Conservation (phyloP, 805 yeast species). For the Ogataea paradorogensis region DNA sequence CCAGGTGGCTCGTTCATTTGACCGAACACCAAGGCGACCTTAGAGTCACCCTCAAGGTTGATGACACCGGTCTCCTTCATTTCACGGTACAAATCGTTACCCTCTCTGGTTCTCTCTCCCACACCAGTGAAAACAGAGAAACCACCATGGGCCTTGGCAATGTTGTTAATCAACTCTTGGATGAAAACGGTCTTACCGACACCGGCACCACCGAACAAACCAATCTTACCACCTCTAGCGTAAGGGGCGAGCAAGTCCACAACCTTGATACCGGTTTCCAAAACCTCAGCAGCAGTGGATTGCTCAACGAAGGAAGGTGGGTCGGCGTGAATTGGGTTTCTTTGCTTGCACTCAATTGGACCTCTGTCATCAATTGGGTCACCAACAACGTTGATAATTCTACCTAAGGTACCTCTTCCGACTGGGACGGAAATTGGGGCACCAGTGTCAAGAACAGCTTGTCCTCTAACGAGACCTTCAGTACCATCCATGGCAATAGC, state of each 20-base stretch:
- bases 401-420: conserved; percentile 98
- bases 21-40: conserved; percentile 99
- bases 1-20: conserved; percentile 99
- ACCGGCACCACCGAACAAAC: conserved; percentile 99
- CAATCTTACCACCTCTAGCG: conserved; percentile 99
- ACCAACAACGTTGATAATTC: conserved; percentile 97
- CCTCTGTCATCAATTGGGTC: conserved; percentile 99
- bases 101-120: conserved; percentile 99
- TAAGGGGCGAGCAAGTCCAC: conserved; percentile 98
- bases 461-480: conserved; percentile 99
- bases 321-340: conserved; percentile 98
- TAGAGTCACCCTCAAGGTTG: conserved; percentile 98
- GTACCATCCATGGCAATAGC: conserved; percentile 99
- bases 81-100: conserved; percentile 99
- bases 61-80: conserved; percentile 99
- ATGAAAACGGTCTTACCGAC: conserved; percentile 99
- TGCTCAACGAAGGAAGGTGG: conserved; percentile 96
- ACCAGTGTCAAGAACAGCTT: conserved; percentile 89
- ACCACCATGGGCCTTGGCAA: conserved; percentile 99
- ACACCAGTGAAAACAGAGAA: conserved; percentile 99
- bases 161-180: conserved; percentile 99
- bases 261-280: conserved; percentile 99
- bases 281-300: conserved; percentile 95
- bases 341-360: conserved; percentile 88
- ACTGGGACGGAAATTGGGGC: conserved; percentile 98